phyloP scores from a whole-genome alignment of 768 basidiomycete genomes.

The Tricholoma saponaceum region DNA sequence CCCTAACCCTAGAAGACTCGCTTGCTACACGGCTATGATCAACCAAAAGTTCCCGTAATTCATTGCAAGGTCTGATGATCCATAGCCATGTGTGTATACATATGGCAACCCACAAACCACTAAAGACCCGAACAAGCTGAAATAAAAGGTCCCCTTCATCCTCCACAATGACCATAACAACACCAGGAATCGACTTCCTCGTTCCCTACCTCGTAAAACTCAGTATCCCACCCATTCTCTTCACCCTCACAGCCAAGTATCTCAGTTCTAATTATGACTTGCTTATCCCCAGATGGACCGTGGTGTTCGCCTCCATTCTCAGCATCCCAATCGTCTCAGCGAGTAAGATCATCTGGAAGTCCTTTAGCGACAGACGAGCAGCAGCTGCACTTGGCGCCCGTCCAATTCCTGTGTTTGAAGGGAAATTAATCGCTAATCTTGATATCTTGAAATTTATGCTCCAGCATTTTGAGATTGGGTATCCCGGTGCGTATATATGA shows the following conservation, averaged over 20 bases:
- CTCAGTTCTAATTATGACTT: too few species aligned
- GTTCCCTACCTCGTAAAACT: conserved; percentile 15
- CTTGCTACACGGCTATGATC: too few species aligned
- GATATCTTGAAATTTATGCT: conserved; percentile 36
- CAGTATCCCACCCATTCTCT: conserved; percentile 14
- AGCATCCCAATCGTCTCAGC: conserved; percentile 29
- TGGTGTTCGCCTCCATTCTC: conserved; percentile 25
- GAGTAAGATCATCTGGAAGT: conserved; percentile 24
- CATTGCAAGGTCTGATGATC: too few species aligned
- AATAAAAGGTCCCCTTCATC: too few species aligned
- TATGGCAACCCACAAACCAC: too few species aligned
- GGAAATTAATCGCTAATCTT: conserved; percentile 40
- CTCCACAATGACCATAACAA: conserved; percentile 13
- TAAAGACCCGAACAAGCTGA: too few species aligned
- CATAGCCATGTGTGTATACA: too few species aligned
- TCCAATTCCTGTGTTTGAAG: conserved; percentile 32
- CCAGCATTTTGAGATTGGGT: conserved; percentile 37
- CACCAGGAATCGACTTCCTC: conserved; percentile 34
- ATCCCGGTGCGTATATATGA: conserved; percentile 39
- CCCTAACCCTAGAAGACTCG: too few species aligned
- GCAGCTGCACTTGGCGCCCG: conserved; percentile 46
- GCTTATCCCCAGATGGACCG: conserved; percentile 33
- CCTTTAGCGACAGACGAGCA: conserved; percentile 27
- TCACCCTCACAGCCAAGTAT: conserved; percentile 13
- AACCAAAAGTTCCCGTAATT: too few species aligned